Evolutionary conservation across 257 asterid genomes (phyloP).

Genomic region (Solanum medicagineum): DNA sequence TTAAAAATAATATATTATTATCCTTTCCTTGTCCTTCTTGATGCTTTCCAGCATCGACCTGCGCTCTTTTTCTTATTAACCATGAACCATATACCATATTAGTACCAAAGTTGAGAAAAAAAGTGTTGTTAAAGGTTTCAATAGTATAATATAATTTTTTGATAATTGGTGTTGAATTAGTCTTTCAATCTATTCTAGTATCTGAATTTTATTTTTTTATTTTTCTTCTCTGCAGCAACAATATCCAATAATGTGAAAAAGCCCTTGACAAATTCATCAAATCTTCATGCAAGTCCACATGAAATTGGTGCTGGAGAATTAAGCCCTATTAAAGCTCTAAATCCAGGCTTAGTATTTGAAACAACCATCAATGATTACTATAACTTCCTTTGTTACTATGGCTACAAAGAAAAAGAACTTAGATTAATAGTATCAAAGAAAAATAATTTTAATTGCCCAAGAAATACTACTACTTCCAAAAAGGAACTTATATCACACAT

Average conservation of each 20-base stretch:
- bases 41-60: too few species aligned
- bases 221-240: constrained; percentile 31
- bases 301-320: constrained; percentile 58
- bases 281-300: constrained; percentile 30
- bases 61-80: too few species aligned
- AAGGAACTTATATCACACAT: constrained; percentile 31
- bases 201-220: not conserved
- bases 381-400: constrained; percentile 44
- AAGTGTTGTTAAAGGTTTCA: too few species aligned
- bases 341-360: constrained; percentile 56
- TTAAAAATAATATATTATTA: too few species aligned
- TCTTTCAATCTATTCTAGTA: not conserved
- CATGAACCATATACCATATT: too few species aligned
- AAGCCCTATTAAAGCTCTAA: constrained; percentile 45
- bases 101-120: too few species aligned
- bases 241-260: constrained; percentile 25
- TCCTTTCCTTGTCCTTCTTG: too few species aligned
- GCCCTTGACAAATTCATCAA: constrained; percentile 26
- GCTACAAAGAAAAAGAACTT: constrained; percentile 29
- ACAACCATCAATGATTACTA: constrained; percentile 41
- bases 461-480: not conserved
- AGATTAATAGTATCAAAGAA: constrained; percentile 22
- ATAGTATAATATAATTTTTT: not conserved
- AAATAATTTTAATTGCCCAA: constrained; percentile 35
- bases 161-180: not conserved